Evolutionary conservation across 805 yeast species (phyloP), one percentile per base, ranked within the genome.

Genomic region (Sugiyamaella americana): DNA sequence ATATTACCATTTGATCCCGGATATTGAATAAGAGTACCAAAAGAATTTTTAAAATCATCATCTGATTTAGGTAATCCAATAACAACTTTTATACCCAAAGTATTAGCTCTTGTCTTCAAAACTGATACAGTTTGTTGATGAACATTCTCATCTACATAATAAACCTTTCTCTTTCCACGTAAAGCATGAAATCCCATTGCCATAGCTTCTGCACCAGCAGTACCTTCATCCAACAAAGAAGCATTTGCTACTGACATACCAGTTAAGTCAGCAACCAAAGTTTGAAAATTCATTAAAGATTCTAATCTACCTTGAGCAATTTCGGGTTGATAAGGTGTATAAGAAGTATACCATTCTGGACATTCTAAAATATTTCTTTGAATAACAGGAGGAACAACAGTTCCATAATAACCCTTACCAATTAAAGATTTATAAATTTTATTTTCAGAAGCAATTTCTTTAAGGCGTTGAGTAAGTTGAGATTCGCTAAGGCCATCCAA

Each of bases 261-360:
- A 0, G 98, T 93, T 54, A 93, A 74, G 50, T 93, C 95, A 23
- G 88, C 68, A 13, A 93, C 74, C 60, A 91, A 73, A n/a, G 98
- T 93, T 69, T 93, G 98, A 69, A 77, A 93, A 67, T 93, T 93
- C 52, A 93, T 71, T 52, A 93, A 71, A 19, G 93, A 80, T 68
- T 91, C 96, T 58, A 93, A 74, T 58, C 98, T 80, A 46, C 98
- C 98, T 68, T 93, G 98, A 1, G 96, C 84, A 49, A 93, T 89
- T 65, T 93, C 98, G 0, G 98, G 96, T 70, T 93, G 98, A 66
- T 93, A 93, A 30, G 98, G 98, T 20, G 98, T 93, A 65, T 93
- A 93, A 1, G 97, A 87, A 18, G 98, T 93, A 72, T 93, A 93
- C 98, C 98, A 93, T 62, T 88, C 96, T 4, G 98, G 98, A 51